Base-by-base conservation (phyloP, 768 basidiomycete genomes). In the Kwoniella mangroviensis region DNA sequence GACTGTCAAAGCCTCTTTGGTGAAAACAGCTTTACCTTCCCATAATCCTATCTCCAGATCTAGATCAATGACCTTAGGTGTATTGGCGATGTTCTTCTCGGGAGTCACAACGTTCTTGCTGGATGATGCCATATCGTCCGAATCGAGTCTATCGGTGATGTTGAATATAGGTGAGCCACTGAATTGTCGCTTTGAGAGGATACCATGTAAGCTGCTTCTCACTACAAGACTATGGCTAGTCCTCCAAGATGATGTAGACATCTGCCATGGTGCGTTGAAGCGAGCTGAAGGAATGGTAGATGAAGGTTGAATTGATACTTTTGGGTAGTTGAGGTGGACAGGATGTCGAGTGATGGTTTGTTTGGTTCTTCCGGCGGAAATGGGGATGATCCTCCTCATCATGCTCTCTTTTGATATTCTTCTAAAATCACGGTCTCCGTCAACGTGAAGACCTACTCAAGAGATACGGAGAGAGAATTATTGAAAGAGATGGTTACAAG, bases 11-110 rank as follows among this genome's bases (percentile, higher is more conserved):
- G 68, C 62, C n/a, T 69, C 55, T 52, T 55, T 28, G 3, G 42
- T 40, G 34, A 69, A 69, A 1, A 69, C 49, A 28, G 68, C 62
- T 51, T 57, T 51, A 19, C 68, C 68, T 49, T 63, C 63, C 68
- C 68, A 69, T 11, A 58, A 41, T 7, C 68, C 62, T 19, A 69
- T 64, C 9, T 58, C 68, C 54, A 52, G 19, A 64, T 51, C 59
- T 3, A 26, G 45, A 13, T 24, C 52, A n/a, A 52, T n/a, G 12
- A 53, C 28, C 4, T 41, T 21, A 22, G 17, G 0, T 22, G 40
- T 49, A 49, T 19, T 19, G 12, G 12, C 26, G 21, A 17, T 9
- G 21, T 41, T 54, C 51, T 51, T 21, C 6, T 21, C 45, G 13
- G n/a, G 26, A 7, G 7, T 43, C 4, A 41, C 11, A 24, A 21